These are phyloP conservation scores for Aspergillus sp. DNA, from an alignment of 2,329 filamentous ascomycete species.

Conservation along the genomic window DNA sequence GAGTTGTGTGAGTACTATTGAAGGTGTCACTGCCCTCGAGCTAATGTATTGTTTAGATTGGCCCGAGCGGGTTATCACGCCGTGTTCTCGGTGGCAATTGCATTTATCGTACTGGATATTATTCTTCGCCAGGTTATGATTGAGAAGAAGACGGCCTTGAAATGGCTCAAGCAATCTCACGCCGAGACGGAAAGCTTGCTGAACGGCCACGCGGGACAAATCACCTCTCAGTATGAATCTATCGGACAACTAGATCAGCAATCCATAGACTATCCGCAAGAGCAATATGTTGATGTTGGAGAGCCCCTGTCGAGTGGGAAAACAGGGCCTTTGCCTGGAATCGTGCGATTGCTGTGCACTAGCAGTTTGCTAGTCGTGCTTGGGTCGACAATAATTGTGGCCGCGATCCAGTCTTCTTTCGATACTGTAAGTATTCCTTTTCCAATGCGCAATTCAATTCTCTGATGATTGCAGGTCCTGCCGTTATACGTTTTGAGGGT, in stretches of 20 bases:
- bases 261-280: no score
- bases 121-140: constrained; percentile 56
- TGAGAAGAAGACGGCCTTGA: constrained; percentile 33
- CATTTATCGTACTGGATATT: constrained; percentile 54
- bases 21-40: no score
- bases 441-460: no score
- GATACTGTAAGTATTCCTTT: constrained; percentile 34
- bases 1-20: constrained; percentile 45
- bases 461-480: constrained; percentile 34
- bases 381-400: constrained; percentile 44
- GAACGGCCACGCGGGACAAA: not conserved
- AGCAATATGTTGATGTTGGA: not conserved
- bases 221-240: not conserved
- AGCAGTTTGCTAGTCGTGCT: constrained; percentile 42
- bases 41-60: constrained; percentile 9
- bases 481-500: constrained; percentile 52
- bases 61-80: constrained; percentile 23
- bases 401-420: constrained; percentile 50
- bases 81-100: constrained; percentile 34
- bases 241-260: not conserved
- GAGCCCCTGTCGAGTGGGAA: constrained; percentile 7
- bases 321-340: constrained; percentile 11
- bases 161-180: constrained; percentile 7
- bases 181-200: constrained; percentile 7
- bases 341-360: constrained; percentile 32